These are phyloP conservation scores for Cucurbita pepo DNA, from an alignment of 306 rosid genomes.

Conservation along the genomic window DNA sequence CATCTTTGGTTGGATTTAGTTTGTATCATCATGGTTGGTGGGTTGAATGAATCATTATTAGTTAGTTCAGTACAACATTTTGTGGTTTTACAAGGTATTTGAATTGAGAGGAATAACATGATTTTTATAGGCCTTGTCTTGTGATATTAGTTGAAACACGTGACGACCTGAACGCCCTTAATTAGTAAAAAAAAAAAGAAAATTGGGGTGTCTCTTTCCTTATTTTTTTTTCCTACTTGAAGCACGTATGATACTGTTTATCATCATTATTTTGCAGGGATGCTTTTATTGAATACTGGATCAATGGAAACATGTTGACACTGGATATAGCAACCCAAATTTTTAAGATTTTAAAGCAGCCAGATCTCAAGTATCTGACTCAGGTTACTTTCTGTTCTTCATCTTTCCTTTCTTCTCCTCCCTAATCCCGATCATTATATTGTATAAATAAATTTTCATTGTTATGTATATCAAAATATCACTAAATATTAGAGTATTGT, in stretches of 20 bases:
- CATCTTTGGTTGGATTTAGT: background rate
- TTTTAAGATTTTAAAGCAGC: slow-evolving; percentile 68
- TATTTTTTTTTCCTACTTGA: background rate
- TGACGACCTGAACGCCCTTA: background rate
- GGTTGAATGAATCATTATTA: background rate
- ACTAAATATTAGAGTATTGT: background rate
- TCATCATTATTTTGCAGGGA: slow-evolving; percentile 32
- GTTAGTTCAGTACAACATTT: background rate
- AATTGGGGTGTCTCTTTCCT: background rate
- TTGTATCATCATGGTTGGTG: background rate
- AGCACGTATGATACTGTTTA: background rate
- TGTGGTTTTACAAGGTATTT: background rate
- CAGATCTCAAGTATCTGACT: slow-evolving; percentile 61
- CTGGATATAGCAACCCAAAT: slow-evolving; percentile 80
- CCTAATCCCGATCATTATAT: background rate
- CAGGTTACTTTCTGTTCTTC: slow-evolving; percentile 31
- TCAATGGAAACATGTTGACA: slow-evolving; percentile 71
- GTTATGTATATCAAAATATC: background rate
- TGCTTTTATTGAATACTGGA: slow-evolving; percentile 75
- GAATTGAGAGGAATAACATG: background rate
- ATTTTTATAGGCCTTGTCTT: background rate
- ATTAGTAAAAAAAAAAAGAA: too few relatives aligned
- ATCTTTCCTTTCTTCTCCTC: background rate
- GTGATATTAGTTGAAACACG: background rate
- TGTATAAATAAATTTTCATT: background rate